These are phyloP conservation scores for Xylaria grammica DNA, from an alignment of 495 filamentous ascomycete genomes.

Conservation along the genomic window DNA sequence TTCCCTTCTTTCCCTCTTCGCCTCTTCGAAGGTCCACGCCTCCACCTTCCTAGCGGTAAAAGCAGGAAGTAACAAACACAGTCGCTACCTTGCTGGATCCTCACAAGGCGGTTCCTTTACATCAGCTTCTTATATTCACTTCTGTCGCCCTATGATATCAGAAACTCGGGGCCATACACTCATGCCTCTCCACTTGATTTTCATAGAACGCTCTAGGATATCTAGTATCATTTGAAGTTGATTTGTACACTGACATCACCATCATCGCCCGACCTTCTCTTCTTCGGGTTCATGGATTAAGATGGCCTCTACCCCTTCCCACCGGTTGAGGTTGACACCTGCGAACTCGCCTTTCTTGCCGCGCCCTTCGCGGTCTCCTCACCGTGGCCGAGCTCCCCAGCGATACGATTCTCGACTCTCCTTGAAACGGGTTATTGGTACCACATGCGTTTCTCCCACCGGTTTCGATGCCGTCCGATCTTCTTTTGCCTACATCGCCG, in stretches of 20 bases:
- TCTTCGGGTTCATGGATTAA: slow-evolving; percentile 54
- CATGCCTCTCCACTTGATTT: slow-evolving; percentile 31
- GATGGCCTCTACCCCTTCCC: slow-evolving; percentile 64
- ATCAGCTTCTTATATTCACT: not conserved
- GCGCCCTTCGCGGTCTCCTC: slow-evolving; percentile 65
- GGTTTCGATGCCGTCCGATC: slow-evolving; percentile 82
- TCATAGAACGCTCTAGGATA: slow-evolving; percentile 32
- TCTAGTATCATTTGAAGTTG: slow-evolving; percentile 31
- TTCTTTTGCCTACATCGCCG: slow-evolving; percentile 87
- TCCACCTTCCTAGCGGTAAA: not conserved
- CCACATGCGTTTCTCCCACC: slow-evolving; percentile 81
- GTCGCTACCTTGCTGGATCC: not conserved
- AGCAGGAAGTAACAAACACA: not conserved
- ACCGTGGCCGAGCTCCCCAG: slow-evolving; percentile 51
- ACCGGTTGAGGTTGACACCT: slow-evolving; percentile 76
- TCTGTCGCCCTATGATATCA: slow-evolving; percentile 2
- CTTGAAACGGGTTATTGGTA: slow-evolving; percentile 84
- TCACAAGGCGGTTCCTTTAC: not conserved
- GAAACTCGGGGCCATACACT: not conserved
- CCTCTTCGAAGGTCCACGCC: not conserved
- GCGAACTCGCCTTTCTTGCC: slow-evolving; percentile 75
- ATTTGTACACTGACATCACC: not conserved
- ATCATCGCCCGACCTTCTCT: slow-evolving; percentile 21
- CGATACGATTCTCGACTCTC: slow-evolving; percentile 63
- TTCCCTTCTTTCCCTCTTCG: not conserved